A percentile compares a stretch with the other conserved stretches of the same genome.
Evolutionary conservation across 225 moss, liverwort and hornwort species (phyloP).

Genomic region (Sphagnum contortum): DNA sequence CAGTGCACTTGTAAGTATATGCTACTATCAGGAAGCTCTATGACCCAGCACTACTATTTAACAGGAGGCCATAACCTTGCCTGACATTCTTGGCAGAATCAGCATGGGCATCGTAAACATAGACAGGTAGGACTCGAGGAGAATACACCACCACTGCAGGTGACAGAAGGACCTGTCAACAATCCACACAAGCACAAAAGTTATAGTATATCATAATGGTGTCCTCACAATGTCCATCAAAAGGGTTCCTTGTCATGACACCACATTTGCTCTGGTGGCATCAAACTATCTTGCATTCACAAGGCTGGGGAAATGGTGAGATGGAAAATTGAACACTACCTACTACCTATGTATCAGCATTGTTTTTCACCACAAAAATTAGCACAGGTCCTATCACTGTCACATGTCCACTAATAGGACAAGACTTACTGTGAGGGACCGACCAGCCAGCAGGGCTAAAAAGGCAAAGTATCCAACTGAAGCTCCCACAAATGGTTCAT

Average conservation of each 20-base stretch:
- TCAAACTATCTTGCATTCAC: too few species aligned
- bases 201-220: neutral
- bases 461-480: conserved; percentile 97
- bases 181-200: neutral
- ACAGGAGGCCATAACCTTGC: conserved; percentile 3
- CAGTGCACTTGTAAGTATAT: too few species aligned
- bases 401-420: neutral
- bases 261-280: too few species aligned
- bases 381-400: neutral
- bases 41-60: too few species aligned
- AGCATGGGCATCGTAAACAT: conserved; percentile 98
- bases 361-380: neutral
- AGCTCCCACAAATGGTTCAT: conserved; percentile 96
- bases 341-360: too few species aligned
- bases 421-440: conserved; percentile 79
- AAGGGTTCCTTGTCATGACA: too few species aligned
- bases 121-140: conserved; percentile 94
- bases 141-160: conserved; percentile 96
- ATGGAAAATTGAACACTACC: too few species aligned
- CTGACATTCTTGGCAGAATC: conserved; percentile 98
- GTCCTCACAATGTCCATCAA: neutral
- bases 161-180: conserved; percentile 72
- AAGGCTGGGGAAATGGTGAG: too few species aligned
- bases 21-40: too few species aligned
- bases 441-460: conserved; percentile 78